phyloP scores from a whole-genome alignment of 1,284 basidiomycete species.

The Trametes sp. region DNA sequence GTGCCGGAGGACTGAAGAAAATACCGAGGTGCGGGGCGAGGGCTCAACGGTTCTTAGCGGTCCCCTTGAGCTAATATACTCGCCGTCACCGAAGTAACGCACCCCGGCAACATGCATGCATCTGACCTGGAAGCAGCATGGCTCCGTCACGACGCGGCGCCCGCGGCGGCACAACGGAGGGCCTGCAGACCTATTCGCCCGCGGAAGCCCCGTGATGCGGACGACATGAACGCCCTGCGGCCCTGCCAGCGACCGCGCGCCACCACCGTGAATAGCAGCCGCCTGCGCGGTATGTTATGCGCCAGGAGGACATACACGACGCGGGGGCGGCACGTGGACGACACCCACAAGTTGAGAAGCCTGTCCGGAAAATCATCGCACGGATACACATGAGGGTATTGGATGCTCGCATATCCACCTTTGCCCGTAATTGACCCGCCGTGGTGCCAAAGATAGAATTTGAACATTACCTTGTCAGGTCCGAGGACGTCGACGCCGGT shows the following conservation, averaged over 20 bases:
- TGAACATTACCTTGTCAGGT: constrained; percentile 2
- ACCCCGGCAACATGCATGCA: constrained; percentile 1
- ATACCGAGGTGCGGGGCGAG: neutral
- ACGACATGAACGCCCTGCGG: neutral
- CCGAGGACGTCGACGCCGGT: constrained; percentile 1
- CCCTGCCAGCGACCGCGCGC: neutral
- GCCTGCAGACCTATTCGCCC: constrained; percentile 3
- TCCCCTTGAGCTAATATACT: constrained; percentile 7
- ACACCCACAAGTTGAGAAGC: constrained; percentile 2
- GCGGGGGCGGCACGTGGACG: constrained; percentile 11
- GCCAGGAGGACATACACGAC: neutral
- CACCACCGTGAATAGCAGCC: neutral
- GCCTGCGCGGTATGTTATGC: neutral
- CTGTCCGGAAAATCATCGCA: constrained; percentile 12
- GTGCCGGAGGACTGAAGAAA: neutral
- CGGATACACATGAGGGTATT: neutral
- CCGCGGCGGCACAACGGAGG: constrained; percentile 11
- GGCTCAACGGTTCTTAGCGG: neutral
- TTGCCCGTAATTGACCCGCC: constrained; percentile 18
- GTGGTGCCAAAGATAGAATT: constrained; percentile 1
- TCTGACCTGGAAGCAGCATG: constrained; percentile 12
- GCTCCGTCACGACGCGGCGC: neutral
- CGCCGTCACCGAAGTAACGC: neutral
- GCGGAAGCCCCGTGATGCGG: constrained; percentile 8
- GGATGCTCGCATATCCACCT: neutral